phyloP scores from a whole-genome alignment of 208 protist genomes.

The Crithidia fasciculata region DNA sequence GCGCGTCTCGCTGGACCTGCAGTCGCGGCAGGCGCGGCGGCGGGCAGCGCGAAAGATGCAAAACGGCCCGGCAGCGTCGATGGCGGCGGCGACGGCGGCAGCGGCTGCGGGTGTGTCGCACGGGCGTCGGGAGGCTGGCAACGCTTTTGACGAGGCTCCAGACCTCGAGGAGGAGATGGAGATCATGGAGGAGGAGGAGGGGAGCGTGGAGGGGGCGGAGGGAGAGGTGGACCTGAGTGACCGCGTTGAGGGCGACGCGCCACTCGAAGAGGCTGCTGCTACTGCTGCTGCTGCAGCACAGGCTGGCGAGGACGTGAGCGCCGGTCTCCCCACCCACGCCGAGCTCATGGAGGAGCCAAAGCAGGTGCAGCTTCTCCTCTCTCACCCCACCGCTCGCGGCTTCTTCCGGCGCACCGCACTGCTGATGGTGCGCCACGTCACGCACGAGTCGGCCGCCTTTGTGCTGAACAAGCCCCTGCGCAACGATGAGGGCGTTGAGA shows the following conservation, averaged over 20 bases:
- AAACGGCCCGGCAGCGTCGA: conserved; percentile 2
- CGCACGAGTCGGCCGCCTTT: conserved; percentile 70
- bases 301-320: conserved; percentile 17
- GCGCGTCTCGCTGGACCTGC: conserved; percentile 33
- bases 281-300: not conserved
- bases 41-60: conserved; percentile 10
- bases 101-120: conserved; percentile 1
- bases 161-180: conserved; percentile 18
- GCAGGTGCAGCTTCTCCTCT: conserved; percentile 70
- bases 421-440: conserved; percentile 67
- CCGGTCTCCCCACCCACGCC: conserved; percentile 12
- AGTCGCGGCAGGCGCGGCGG: conserved; percentile 19
- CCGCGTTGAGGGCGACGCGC: conserved; percentile 14
- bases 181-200: conserved; percentile 13
- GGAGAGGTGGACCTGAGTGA: conserved; percentile 27
- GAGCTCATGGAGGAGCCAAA: conserved; percentile 37
- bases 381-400: conserved; percentile 71
- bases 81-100: conserved; percentile 16
- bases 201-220: conserved; percentile 23
- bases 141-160: conserved; percentile 28
- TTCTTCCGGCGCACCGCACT: conserved; percentile 77
- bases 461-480: conserved; percentile 77
- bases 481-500: conserved; percentile 51
- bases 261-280: not conserved
- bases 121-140: not conserved